phyloP scores from a whole-genome alignment of 164 flowering plant genomes.

The Vitis labrusca region DNA sequence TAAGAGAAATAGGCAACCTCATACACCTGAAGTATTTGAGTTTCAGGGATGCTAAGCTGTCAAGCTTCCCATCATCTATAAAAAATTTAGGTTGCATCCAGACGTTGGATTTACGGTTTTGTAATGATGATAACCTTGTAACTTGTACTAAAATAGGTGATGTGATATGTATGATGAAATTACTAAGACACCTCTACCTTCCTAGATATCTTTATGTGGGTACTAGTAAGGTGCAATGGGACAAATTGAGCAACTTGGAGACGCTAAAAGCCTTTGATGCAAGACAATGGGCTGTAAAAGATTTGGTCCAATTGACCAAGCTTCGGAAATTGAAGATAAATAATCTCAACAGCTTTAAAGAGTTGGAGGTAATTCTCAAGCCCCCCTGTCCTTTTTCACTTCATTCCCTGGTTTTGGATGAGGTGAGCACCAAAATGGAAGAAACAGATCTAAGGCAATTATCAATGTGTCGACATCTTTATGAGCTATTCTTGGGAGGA shows the following conservation, averaged over 20 bases:
- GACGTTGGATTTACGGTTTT: conserved; percentile 3
- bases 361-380: neutral
- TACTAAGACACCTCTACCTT: conserved; percentile 14
- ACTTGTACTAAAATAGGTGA: neutral
- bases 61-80: conserved; percentile 17
- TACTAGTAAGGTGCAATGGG: conserved; percentile 8
- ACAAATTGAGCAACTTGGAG: conserved; percentile 17
- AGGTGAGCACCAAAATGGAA: neutral
- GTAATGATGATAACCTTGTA: too few relatives aligned
- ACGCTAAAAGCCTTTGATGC: conserved; percentile 9
- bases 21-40: conserved; percentile 28
- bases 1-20: conserved; percentile 13
- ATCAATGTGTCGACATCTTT: neutral
- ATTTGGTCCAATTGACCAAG: conserved; percentile 7
- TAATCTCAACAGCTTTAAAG: neutral
- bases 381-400: neutral
- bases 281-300: neutral
- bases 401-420: neutral
- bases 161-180: conserved; percentile 18
- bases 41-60: neutral
- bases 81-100: conserved; percentile 16
- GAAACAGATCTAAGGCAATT: neutral
- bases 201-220: neutral
- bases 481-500: conserved; percentile 11
- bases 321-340: conserved; percentile 3